phyloP scores from a whole-genome alignment of 1,284 basidiomycete species.

The Cutaneotrichosporon mucoides region DNA sequence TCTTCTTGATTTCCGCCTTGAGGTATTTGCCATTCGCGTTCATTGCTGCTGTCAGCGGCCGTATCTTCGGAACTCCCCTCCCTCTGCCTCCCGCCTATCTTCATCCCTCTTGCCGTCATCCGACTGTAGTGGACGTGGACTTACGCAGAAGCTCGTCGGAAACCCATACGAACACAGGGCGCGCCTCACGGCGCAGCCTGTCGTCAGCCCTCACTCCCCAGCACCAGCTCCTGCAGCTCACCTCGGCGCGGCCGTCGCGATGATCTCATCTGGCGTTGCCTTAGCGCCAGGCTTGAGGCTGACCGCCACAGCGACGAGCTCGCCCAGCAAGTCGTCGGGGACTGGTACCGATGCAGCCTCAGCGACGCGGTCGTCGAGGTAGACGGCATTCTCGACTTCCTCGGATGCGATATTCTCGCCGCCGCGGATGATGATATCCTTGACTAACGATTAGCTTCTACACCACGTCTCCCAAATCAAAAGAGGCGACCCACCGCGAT shows the following conservation, averaged over 20 bases:
- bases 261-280: slow-evolving; percentile 8
- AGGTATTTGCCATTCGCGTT: slow-evolving; percentile 19
- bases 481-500: slow-evolving; percentile 21
- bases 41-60: background rate
- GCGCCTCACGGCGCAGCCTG: slow-evolving; percentile 9
- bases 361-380: slow-evolving; percentile 27
- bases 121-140: too few species aligned
- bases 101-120: too few species aligned
- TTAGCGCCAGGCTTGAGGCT: slow-evolving; percentile 18
- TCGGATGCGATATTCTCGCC: slow-evolving; percentile 43
- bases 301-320: slow-evolving; percentile 37
- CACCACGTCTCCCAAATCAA: too few species aligned
- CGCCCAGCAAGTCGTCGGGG: slow-evolving; percentile 34
- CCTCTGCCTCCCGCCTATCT: too few species aligned
- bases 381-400: slow-evolving; percentile 44
- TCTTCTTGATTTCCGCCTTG: slow-evolving; percentile 18
- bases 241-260: background rate
- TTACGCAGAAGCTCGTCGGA: slow-evolving; percentile 5
- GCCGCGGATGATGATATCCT: slow-evolving; percentile 44
- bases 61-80: too few species aligned
- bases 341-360: slow-evolving; percentile 33
- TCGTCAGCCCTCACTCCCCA: slow-evolving; percentile 9
- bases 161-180: slow-evolving; percentile 9
- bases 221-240: background rate
- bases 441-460: background rate